These are phyloP conservation scores for Linnemannia elongata DNA, from an alignment of 192 early-diverging fungal species.

Conservation along the genomic window DNA sequence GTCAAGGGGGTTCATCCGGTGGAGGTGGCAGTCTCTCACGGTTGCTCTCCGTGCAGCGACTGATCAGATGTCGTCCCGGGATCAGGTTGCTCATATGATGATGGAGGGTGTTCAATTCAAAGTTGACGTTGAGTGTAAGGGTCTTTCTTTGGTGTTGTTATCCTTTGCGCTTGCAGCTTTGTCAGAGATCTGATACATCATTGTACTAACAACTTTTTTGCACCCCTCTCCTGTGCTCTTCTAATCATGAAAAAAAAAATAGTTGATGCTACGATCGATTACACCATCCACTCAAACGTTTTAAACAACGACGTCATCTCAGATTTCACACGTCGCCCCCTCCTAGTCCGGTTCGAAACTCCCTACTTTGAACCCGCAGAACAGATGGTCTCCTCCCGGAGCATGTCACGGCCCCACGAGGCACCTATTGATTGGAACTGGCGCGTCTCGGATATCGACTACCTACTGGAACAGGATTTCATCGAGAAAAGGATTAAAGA, in stretches of 20 bases:
- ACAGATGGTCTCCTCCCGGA: constrained; percentile 60
- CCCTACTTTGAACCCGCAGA: constrained; percentile 67
- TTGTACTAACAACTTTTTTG: not conserved
- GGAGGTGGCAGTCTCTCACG: constrained; percentile 49
- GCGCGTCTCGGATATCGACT: constrained; percentile 65
- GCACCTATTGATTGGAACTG: constrained; percentile 63
- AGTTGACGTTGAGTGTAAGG: constrained; percentile 61
- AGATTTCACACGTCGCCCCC: constrained; percentile 59
- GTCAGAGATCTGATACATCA: not conserved
- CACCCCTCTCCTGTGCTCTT: not conserved
- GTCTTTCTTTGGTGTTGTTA: not conserved
- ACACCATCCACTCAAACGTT: constrained; percentile 35
- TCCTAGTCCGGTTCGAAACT: constrained; percentile 63
- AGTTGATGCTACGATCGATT: constrained; percentile 53
- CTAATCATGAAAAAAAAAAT: not conserved
- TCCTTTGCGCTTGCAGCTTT: not conserved
- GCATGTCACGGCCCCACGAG: constrained; percentile 51
- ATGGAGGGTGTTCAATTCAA: constrained; percentile 64
- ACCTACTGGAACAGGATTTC: constrained; percentile 64
- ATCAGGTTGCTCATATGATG: constrained; percentile 57
- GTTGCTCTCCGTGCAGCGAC: constrained; percentile 42
- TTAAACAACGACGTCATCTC: constrained; percentile 51
- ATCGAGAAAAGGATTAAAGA: constrained; percentile 34
- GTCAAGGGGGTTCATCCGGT: constrained; percentile 43
- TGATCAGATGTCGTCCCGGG: constrained; percentile 55